Percentiles rank a stretch among this genome's conserved stretches.
Conservation (phyloP, 257 asterid genomes). For the Solanum tacnaense region DNA sequence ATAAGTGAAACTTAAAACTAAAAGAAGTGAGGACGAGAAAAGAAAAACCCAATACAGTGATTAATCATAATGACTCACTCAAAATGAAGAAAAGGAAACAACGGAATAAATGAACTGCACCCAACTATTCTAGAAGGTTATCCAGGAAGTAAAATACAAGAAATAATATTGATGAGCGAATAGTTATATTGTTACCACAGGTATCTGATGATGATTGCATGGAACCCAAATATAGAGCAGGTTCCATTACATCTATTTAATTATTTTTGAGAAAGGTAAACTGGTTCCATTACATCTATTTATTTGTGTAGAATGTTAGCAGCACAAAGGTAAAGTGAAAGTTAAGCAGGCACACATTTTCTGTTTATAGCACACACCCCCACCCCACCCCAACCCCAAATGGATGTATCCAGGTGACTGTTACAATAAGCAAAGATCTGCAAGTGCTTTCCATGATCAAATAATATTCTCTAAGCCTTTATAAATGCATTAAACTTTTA, state of each 20-base stretch:
- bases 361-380: neutral
- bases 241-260: too few relatives aligned
- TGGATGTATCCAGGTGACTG: neutral
- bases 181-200: neutral
- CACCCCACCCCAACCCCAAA: neutral
- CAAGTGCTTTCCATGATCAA: neutral
- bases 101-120: neutral
- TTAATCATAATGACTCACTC: neutral
- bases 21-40: neutral
- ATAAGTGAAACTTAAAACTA: neutral
- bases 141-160: neutral
- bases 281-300: neutral
- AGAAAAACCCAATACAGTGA: neutral
- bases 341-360: neutral
- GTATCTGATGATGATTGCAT: neutral
- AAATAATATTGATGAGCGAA: neutral
- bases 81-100: neutral
- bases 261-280: too few relatives aligned
- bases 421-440: neutral
- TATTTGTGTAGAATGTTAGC: neutral
- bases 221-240: neutral
- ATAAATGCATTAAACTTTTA: neutral
- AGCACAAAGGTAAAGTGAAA: neutral
- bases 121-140: neutral
- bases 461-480: neutral